phyloP scores from a whole-genome alignment of 1,284 basidiomycete species.

The Pseudozyma sp. region DNA sequence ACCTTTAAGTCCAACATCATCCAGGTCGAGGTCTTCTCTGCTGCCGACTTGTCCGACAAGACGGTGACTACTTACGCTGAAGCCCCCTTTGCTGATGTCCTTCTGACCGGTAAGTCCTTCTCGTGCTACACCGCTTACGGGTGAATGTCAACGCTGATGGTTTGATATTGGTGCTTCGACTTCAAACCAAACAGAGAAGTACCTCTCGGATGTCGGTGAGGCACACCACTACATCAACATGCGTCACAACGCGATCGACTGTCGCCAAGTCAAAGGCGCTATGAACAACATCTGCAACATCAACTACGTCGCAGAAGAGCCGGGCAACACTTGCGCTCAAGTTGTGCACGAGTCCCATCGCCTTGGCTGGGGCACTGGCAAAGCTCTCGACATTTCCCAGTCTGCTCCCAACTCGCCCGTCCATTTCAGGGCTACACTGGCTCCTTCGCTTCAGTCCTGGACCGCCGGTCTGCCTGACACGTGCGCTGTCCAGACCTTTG shows the following conservation, averaged over 20 bases:
- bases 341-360: slow-evolving; percentile 4
- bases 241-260: slow-evolving; percentile 10
- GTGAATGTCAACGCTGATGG: neutral
- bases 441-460: slow-evolving; percentile 12
- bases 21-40: neutral
- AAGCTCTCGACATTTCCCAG: neutral
- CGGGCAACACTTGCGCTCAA: slow-evolving; percentile 17
- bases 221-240: slow-evolving; percentile 4
- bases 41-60: neutral
- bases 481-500: neutral
- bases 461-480: slow-evolving; percentile 3
- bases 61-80: neutral
- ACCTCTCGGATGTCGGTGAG: neutral
- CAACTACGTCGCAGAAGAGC: neutral
- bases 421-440: neutral
- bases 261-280: neutral
- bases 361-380: neutral
- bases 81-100: neutral
- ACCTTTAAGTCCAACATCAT: slow-evolving; percentile 6
- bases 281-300: slow-evolving; percentile 8
- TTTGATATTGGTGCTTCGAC: neutral
- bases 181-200: neutral
- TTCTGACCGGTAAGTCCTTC: slow-evolving; percentile 7
- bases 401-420: neutral
- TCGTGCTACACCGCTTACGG: neutral